A percentile compares a stretch with the other conserved stretches of the same genome.
Conservation (phyloP, 2,329 filamentous ascomycete genomes). For the Neofusicoccum cordaticola region DNA sequence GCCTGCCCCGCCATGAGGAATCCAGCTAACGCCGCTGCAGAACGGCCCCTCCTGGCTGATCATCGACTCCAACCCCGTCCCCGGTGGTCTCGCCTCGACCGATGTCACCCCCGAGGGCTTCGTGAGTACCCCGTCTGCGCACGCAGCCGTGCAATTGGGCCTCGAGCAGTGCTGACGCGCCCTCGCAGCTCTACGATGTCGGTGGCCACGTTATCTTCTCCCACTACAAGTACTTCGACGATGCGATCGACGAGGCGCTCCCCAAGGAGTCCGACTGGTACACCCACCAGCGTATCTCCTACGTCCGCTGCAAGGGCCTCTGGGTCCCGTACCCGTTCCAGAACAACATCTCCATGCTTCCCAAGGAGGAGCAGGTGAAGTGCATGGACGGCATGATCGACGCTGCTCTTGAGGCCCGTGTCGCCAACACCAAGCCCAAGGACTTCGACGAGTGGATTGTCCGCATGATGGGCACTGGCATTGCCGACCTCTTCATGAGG, state of each 20-base stretch:
- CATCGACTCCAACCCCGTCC: slow-evolving; percentile 84
- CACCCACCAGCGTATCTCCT: slow-evolving; percentile 96
- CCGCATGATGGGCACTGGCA: slow-evolving; percentile 81
- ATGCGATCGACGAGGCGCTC: slow-evolving; percentile 95
- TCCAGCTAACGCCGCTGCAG: slow-evolving; percentile 48
- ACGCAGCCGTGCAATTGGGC: slow-evolving; percentile 16
- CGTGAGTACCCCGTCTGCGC: slow-evolving; percentile 58
- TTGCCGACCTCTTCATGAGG: slow-evolving; percentile 96
- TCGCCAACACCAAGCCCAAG: slow-evolving; percentile 87
- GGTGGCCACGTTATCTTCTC: slow-evolving; percentile 98
- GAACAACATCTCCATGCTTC: slow-evolving; percentile 98
- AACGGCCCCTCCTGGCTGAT: slow-evolving; percentile 94
- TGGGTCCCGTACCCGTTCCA: slow-evolving; percentile 99
- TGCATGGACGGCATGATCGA: slow-evolving; percentile 97
- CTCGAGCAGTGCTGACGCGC: slow-evolving; percentile 23
- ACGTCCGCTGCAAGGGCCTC: slow-evolving; percentile 91
- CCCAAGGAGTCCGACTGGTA: slow-evolving; percentile 95
- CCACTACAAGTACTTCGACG: slow-evolving; percentile 99
- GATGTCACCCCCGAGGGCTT: slow-evolving; percentile 95
- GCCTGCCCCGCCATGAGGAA: slow-evolving; percentile 5
- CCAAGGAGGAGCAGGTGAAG: slow-evolving; percentile 93
- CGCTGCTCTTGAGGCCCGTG: slow-evolving; percentile 80
- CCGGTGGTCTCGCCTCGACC: slow-evolving; percentile 92
- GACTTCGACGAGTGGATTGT: slow-evolving; percentile 99
- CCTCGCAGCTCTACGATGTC: slow-evolving; percentile 81